A percentile compares a stretch with the other conserved stretches of the same genome.
phyloP scores from a whole-genome alignment of 2,329 filamentous ascomycete species.

The Aulographum hederae region DNA sequence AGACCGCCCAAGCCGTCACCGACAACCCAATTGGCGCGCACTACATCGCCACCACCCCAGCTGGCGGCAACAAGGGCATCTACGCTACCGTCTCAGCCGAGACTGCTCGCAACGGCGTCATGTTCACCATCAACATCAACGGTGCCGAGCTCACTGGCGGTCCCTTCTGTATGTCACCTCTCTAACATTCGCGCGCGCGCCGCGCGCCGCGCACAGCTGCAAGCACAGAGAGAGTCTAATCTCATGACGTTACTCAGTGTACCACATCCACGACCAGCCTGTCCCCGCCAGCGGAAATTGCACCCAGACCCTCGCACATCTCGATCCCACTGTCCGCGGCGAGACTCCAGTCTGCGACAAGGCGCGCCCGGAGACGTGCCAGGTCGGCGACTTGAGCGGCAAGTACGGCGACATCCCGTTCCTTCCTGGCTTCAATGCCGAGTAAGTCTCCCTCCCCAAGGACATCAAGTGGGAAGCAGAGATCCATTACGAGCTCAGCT shows the following conservation, averaged over 20 bases:
- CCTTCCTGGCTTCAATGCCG: background rate
- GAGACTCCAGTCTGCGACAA: conserved; percentile 43
- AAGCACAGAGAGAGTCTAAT: background rate
- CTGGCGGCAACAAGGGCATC: background rate
- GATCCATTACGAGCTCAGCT: no score
- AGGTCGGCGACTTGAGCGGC: conserved; percentile 60
- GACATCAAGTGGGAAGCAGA: conserved; percentile 3
- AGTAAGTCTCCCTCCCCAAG: background rate
- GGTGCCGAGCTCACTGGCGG: conserved; percentile 22
- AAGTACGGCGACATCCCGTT: conserved; percentile 40
- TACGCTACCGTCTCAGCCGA: conserved; percentile 6
- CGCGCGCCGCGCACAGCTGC: background rate
- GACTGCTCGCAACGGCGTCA: conserved; percentile 19
- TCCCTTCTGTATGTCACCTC: conserved; percentile 20
- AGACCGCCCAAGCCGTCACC: conserved; percentile 14
- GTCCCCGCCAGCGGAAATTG: conserved; percentile 54
- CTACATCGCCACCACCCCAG: conserved; percentile 20
- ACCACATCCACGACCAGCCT: conserved; percentile 52
- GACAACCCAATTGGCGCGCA: conserved; percentile 20
- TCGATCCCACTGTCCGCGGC: conserved; percentile 51
- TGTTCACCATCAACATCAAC: conserved; percentile 20
- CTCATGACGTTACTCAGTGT: conserved; percentile 20
- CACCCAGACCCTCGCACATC: conserved; percentile 45
- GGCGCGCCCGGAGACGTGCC: conserved; percentile 41
- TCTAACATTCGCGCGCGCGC: background rate